Conservation (phyloP, 805 yeast species). For the Hanseniaspora clermontiae region DNA sequence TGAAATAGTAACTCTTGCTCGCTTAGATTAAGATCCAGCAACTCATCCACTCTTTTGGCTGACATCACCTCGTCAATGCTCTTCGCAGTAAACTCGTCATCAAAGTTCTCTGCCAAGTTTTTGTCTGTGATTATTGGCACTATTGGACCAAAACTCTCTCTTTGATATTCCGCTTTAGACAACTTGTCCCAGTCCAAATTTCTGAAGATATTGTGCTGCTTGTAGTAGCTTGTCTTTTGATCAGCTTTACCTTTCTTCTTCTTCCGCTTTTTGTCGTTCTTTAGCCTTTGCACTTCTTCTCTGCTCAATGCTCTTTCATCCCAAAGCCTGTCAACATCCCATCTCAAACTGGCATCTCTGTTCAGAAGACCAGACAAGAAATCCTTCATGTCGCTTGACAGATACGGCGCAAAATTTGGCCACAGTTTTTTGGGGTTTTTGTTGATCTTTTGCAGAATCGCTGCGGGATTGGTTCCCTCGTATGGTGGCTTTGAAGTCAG, state of each 20-base stretch:
- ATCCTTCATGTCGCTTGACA: conserved; percentile 72
- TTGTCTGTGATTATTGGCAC: conserved; percentile 75
- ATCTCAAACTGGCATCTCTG: conserved; percentile 56
- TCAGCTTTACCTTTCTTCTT: conserved; percentile 24
- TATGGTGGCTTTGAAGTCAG: conserved; percentile 81
- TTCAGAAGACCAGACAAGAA: conserved; percentile 50
- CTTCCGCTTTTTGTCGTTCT: conserved; percentile 11
- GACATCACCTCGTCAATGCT: conserved; percentile 31
- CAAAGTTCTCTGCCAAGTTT: conserved; percentile 72
- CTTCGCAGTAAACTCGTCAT: conserved; percentile 64
- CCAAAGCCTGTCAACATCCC: conserved; percentile 46
- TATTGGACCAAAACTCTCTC: conserved; percentile 54
- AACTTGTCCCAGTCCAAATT: conserved; percentile 57
- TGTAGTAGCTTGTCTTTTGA: conserved; percentile 30
- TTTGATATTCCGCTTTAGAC: conserved; percentile 34
- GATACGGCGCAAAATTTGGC: conserved; percentile 52
- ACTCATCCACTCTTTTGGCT: conserved; percentile 14
- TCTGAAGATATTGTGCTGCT: conserved; percentile 63
- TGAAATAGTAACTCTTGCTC: conserved; percentile 22
- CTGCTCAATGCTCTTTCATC: conserved; percentile 20
- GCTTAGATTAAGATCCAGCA: conserved; percentile 2
- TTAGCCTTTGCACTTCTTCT: conserved; percentile 7
- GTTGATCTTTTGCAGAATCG: conserved; percentile 60
- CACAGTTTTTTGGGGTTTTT: conserved; percentile 42
- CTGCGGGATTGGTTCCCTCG: conserved; percentile 68